Conservation (phyloP, 164 flowering plant species). For the Protea cynaroides region DNA sequence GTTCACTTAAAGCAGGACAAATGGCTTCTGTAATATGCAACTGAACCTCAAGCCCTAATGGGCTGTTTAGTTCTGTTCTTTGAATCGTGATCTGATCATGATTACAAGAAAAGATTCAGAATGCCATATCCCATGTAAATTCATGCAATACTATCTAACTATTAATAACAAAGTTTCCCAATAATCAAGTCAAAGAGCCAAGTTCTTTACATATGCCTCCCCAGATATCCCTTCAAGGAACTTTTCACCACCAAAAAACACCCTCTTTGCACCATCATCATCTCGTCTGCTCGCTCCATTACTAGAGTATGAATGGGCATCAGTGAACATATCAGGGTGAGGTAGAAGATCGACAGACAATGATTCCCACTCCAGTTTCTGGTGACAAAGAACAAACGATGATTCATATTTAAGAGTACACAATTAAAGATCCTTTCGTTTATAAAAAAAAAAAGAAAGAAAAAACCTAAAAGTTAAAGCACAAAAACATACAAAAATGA, state of each 20-base stretch:
- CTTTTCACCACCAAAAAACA: slow-evolving; percentile 94
- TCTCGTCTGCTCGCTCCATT: slow-evolving; percentile 60
- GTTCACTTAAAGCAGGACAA: slow-evolving; percentile 96
- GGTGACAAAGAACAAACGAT: slow-evolving; percentile 19
- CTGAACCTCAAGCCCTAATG: slow-evolving; percentile 94
- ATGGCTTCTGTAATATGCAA: slow-evolving; percentile 86
- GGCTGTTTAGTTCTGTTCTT: slow-evolving; percentile 78
- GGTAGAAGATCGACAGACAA: slow-evolving; percentile 90
- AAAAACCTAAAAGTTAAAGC: too few relatives aligned
- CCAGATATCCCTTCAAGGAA: slow-evolving; percentile 95
- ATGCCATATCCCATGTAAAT: neutral
- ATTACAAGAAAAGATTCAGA: neutral
- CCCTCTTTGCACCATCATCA: slow-evolving; percentile 96
- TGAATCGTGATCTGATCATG: slow-evolving; percentile 80
- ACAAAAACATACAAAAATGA: neutral
- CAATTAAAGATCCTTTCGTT: neutral
- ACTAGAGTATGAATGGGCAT: slow-evolving; percentile 41
- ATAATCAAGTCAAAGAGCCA: slow-evolving; percentile 11
- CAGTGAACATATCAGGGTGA: slow-evolving; percentile 97
- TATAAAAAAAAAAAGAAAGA: neutral
- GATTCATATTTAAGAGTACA: slow-evolving; percentile 1
- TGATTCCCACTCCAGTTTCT: slow-evolving; percentile 98
- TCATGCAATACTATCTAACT: neutral
- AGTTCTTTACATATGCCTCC: slow-evolving; percentile 75
- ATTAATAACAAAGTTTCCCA: slow-evolving; percentile 3